phyloP scores from a whole-genome alignment of 352 stramenopile genomes.

The Phytophthora aleatoria region DNA sequence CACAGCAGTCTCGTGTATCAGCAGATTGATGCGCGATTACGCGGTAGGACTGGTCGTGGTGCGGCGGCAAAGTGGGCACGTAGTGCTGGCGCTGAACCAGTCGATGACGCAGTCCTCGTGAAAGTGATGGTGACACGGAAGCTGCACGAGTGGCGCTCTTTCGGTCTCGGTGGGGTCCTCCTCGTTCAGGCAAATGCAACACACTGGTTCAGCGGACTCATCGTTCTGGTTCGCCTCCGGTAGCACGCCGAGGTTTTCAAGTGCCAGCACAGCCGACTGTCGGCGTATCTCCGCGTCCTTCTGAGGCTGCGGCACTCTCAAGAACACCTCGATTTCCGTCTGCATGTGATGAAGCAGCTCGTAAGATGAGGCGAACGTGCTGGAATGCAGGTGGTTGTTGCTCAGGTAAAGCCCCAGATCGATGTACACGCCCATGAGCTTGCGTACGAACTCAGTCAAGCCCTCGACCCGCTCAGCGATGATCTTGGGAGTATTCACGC shows the following conservation, averaged over 20 bases:
- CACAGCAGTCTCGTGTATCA: background rate
- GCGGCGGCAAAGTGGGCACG: slow-evolving; percentile 60
- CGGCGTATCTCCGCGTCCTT: slow-evolving; percentile 45
- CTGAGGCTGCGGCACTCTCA: slow-evolving; percentile 47
- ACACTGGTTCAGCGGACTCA: slow-evolving; percentile 25
- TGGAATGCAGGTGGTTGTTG: slow-evolving; percentile 30
- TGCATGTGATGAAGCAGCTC: slow-evolving; percentile 31
- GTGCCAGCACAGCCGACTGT: slow-evolving; percentile 45
- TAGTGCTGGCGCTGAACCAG: slow-evolving; percentile 66
- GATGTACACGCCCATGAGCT: slow-evolving; percentile 53
- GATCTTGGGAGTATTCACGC: slow-evolving; percentile 50
- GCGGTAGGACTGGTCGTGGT: slow-evolving; percentile 21
- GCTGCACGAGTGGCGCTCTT: slow-evolving; percentile 31
- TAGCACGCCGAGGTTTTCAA: slow-evolving; percentile 35
- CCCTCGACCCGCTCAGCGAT: slow-evolving; percentile 42
- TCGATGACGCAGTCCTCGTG: slow-evolving; percentile 74
- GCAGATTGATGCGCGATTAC: slow-evolving; percentile 3
- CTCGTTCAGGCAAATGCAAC: slow-evolving; percentile 57
- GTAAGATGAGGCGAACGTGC: slow-evolving; percentile 22
- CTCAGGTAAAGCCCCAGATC: slow-evolving; percentile 54
- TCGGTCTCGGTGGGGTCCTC: slow-evolving; percentile 24
- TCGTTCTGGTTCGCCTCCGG: background rate
- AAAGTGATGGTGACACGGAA: slow-evolving; percentile 61
- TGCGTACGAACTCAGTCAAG: slow-evolving; percentile 51
- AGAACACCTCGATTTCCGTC: slow-evolving; percentile 42